Base-by-base conservation (phyloP, 2,329 filamentous ascomycete species). In the Aphanoascus verrucosus region DNA sequence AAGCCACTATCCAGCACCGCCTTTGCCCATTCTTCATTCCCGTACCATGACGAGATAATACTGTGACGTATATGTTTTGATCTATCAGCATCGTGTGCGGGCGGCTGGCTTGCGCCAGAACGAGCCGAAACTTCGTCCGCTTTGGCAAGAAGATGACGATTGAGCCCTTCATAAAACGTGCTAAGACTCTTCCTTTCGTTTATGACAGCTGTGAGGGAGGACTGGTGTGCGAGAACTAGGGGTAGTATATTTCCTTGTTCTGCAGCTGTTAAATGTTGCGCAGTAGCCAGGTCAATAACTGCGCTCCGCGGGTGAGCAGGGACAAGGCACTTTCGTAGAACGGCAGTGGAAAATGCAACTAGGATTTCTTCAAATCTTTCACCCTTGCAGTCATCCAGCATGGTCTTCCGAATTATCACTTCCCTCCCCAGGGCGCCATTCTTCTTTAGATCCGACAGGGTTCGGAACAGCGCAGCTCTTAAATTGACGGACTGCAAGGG, bases 381-480 rank as follows among this genome's bases (percentile, higher is more conserved):
- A 5, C 91, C 91, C 60, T 86, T 90, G 71, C 93, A 98, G 62
- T 98, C 91, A 65, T 98, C 93, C 49, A 98, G 75, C 87, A 96
- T 95, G 0, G 88, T 94, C 73, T 95, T 96, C 49, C 93, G 82
- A 32, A 97, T 72, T 0, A 94, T 79, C 0, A 80, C 79, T 63
- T 95, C 89, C 48, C 87, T 78, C 2, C 88, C 87, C 7, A 97
- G 74, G 0, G 84, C 74, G 31, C 89, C 90, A 71, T 82, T 87
- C 72, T 94, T 94, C 74, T 97, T 97, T 56, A 88, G 75, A 49
- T 88, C 84, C 58, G 91, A 86, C 52, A 98, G 80, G 60, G 79
- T 82, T 67, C 88, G 81, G 62, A 90, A 85, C 7, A 96, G 76
- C 7, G 87, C 88, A 32, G 87, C 83, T 49, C 93, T 87, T 5